Base-by-base conservation (phyloP, 129 eudicot genomes). In the Centella asiatica region DNA sequence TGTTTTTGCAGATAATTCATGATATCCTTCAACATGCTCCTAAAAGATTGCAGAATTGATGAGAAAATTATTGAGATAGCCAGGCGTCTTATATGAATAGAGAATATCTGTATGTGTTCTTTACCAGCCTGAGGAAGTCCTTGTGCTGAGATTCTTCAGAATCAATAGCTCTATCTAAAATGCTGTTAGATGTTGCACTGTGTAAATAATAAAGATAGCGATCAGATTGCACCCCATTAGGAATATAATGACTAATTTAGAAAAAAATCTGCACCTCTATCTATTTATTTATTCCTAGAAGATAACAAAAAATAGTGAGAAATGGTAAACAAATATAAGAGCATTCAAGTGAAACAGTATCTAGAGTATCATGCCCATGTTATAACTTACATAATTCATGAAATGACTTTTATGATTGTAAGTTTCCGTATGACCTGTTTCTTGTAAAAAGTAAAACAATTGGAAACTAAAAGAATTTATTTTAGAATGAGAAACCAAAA, bases 1-100 rank as follows among this genome's bases (percentile, higher is more conserved):
- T 50, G 95, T 86, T 70, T 86, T 86, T 51, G 95, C 84, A 57
- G 95, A 77, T 59, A 86, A 57, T 71, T 86, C 95, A 61, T 86
- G 95, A 72, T 86, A 86, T 67, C 95, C 95, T 77, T 86, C 95
- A 69, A 82, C 84, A 67, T 86, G 95, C 72, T 82, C 95, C 95
- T 86, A 54, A 36, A 77, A 50, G 52, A 34, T 49, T n/a, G n/a
- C 55, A 78, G 53, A 11, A 51, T 65, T 60, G 71, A 60, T 33
- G 48, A 25, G 36, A 55, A 36, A 47, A 44, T 7, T 12, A 55
- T 25, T 57, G 32, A 57, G 57, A 54, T 47, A 32, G 18, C 62
- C 11, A 49, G 34, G 17, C 22, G 65, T 65, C 25, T 13, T 62
- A 44, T 39, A 17, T 29, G 45, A 59, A 31, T 22, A 40, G 33